Evolutionary conservation across 768 basidiomycete genomes (phyloP).

Genomic region (Macrolepiota dolichaula): DNA sequence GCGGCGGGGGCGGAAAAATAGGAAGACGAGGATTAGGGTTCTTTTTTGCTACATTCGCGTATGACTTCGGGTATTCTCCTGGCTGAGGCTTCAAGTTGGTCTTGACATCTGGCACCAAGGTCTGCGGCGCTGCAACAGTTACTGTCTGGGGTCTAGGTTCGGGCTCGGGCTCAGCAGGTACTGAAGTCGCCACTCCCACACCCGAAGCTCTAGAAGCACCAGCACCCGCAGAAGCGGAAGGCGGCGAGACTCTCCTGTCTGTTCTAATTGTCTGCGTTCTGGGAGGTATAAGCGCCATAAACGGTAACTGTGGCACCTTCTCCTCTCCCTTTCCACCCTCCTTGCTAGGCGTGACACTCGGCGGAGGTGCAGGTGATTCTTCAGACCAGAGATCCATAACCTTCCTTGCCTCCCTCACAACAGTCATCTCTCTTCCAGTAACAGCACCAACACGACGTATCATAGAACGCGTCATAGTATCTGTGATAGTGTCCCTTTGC

Average conservation of each 20-base stretch:
- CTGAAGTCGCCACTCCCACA: not conserved
- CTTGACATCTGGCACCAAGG: not conserved
- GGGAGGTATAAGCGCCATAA: conserved; percentile 19
- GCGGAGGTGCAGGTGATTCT: not conserved
- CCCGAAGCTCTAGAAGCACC: conserved; percentile 8
- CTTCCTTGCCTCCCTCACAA: conserved; percentile 32
- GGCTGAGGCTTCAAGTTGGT: not conserved
- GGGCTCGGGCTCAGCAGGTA: not conserved
- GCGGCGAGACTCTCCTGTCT: conserved; percentile 34
- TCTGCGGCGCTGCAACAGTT: not conserved
- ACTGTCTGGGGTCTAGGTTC: not conserved
- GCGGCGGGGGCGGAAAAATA: conserved; percentile 25
- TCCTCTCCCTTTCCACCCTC: not conserved
- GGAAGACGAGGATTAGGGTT: conserved; percentile 23
- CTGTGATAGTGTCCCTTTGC: conserved; percentile 33
- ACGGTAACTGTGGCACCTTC: conserved; percentile 19
- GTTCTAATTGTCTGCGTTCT: conserved; percentile 31
- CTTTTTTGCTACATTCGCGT: conserved; percentile 2
- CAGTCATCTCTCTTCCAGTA: conserved; percentile 25
- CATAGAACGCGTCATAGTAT: conserved; percentile 1
- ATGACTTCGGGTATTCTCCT: not conserved
- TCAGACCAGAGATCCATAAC: conserved; percentile 38
- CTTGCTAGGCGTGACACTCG: not conserved
- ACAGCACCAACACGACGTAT: conserved; percentile 17
- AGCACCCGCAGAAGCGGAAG: conserved; percentile 19